Conservation (phyloP, 2,329 filamentous ascomycete genomes). For the Capronia coronata region DNA sequence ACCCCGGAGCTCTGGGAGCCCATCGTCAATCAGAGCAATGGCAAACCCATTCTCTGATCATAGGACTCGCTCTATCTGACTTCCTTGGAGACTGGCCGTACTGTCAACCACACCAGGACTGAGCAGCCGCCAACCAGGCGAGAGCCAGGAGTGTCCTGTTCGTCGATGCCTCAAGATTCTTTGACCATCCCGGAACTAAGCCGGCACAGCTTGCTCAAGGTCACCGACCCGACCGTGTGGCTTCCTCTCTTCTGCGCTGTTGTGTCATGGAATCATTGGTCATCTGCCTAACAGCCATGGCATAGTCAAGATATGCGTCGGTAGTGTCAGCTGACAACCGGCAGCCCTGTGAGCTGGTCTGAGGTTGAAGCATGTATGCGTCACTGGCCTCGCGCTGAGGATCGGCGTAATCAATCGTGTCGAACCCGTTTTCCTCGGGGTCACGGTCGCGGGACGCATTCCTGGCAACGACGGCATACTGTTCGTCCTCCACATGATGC, state of each 20-base stretch:
- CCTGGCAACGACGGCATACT: constrained; percentile 15
- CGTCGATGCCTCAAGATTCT: no score
- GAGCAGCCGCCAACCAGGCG: no score
- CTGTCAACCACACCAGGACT: no score
- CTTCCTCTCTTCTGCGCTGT: constrained; percentile 15
- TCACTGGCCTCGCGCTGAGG: constrained; percentile 24
- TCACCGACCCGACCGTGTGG: constrained; percentile 13
- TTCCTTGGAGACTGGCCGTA: no score
- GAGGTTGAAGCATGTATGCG: constrained; percentile 14
- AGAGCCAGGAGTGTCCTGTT: no score
- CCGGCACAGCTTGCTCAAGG: no score
- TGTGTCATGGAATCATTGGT: constrained; percentile 21
- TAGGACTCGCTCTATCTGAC: no score
- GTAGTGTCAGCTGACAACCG: constrained; percentile 23
- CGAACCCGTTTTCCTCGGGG: constrained; percentile 24
- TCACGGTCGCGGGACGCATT: constrained; percentile 27
- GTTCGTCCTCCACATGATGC: constrained; percentile 17
- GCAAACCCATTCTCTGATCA: no score
- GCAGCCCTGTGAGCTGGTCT: constrained; percentile 17
- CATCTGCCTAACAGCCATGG: constrained; percentile 25
- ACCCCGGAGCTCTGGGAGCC: no score
- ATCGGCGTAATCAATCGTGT: constrained; percentile 23
- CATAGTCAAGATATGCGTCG: constrained; percentile 26
- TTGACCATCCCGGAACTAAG: no score
- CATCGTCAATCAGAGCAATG: no score